Conservation (phyloP, 225 moss, liverwort and hornwort genomes). For the Polytrichum commune region DNA sequence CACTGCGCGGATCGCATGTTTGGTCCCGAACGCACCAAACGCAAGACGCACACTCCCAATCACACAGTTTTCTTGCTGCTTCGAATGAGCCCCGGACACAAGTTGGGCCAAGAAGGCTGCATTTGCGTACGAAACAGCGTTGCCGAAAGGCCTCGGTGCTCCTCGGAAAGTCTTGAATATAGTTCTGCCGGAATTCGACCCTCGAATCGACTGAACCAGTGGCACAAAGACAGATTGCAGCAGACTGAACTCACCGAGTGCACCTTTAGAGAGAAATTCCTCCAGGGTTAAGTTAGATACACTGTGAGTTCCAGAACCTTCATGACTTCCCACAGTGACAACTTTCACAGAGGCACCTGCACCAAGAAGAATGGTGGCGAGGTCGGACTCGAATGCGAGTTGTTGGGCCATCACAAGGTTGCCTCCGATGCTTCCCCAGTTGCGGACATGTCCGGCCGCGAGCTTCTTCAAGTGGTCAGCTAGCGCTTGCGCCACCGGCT, state of each 20-base stretch:
- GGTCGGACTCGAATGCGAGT: constrained; percentile 59
- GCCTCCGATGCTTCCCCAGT: constrained; percentile 75
- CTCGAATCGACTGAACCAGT: not conserved
- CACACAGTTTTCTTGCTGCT: not conserved
- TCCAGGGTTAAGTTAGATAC: constrained; percentile 18
- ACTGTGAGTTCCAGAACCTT: not conserved
- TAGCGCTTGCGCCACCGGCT: constrained; percentile 32
- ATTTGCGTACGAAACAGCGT: constrained; percentile 48
- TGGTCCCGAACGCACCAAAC: constrained; percentile 69
- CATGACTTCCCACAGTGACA: constrained; percentile 14
- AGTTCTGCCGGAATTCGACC: constrained; percentile 7
- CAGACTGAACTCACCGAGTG: constrained; percentile 5
- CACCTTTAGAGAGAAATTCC: constrained; percentile 23
- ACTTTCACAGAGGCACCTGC: constrained; percentile 52
- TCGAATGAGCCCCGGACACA: not conserved
- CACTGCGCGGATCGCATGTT: constrained; percentile 51
- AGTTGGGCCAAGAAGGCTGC: constrained; percentile 40
- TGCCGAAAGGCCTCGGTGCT: constrained; percentile 55
- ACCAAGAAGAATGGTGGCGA: constrained; percentile 70
- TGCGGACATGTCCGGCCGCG: constrained; percentile 58
- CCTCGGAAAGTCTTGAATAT: constrained; percentile 60
- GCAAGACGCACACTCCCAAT: constrained; percentile 39
- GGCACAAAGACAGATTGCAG: constrained; percentile 32
- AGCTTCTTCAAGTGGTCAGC: constrained; percentile 53
- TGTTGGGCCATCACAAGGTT: constrained; percentile 69